Percentiles rank a stretch among this genome's conserved stretches.
phyloP scores from a whole-genome alignment of 352 stramenopile genomes.

The Elongisporangium undulatum region DNA sequence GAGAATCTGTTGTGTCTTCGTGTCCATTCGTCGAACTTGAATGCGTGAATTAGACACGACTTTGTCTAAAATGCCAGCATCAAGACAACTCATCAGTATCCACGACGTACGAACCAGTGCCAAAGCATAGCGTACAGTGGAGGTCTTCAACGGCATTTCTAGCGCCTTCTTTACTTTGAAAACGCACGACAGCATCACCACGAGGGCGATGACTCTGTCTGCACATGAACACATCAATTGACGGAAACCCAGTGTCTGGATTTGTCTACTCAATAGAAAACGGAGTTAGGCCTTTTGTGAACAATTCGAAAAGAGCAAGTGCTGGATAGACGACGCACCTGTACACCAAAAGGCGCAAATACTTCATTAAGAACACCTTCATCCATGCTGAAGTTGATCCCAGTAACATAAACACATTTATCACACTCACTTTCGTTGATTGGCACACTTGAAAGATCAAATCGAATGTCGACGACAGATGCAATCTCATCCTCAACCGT shows the following conservation, averaged over 20 bases:
- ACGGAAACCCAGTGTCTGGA: slow-evolving; percentile 32
- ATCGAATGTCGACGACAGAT: slow-evolving; percentile 40
- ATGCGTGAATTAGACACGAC: slow-evolving; percentile 61
- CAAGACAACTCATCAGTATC: neutral
- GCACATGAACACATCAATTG: slow-evolving; percentile 49
- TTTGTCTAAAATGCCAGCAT: slow-evolving; percentile 25
- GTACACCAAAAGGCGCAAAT: slow-evolving; percentile 51
- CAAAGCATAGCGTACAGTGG: slow-evolving; percentile 26
- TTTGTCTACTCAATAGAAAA: slow-evolving; percentile 30
- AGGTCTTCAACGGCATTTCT: slow-evolving; percentile 45
- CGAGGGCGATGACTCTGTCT: slow-evolving; percentile 43
- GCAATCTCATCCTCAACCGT: slow-evolving; percentile 14
- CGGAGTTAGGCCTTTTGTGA: slow-evolving; percentile 11
- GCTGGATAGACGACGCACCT: slow-evolving; percentile 14
- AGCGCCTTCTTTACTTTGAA: slow-evolving; percentile 29
- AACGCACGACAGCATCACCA: slow-evolving; percentile 49
- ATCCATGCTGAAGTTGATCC: slow-evolving; percentile 36
- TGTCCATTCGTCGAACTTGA: slow-evolving; percentile 37
- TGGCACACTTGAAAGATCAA: slow-evolving; percentile 31
- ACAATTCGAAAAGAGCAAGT: neutral
- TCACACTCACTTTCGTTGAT: slow-evolving; percentile 32
- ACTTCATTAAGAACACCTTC: slow-evolving; percentile 46
- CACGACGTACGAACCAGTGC: neutral
- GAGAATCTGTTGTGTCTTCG: slow-evolving; percentile 36
- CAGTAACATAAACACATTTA: slow-evolving; percentile 54